A percentile compares a stretch with the other conserved stretches of the same genome.
Evolutionary conservation across 495 filamentous ascomycete genomes (phyloP).

Genomic region (Xylaria nigripes): DNA sequence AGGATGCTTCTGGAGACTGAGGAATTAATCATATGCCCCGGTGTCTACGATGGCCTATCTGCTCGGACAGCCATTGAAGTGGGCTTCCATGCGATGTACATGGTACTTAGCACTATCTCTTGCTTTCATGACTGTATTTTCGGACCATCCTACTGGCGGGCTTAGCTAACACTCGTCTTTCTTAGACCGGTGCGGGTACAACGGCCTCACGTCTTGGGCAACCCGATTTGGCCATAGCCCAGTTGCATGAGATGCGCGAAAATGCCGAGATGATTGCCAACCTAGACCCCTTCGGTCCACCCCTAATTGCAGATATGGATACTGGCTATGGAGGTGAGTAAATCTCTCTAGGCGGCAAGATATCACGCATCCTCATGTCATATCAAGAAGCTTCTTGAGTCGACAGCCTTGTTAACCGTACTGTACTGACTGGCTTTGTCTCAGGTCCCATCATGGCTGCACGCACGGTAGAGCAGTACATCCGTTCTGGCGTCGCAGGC

Average conservation of each 20-base stretch:
- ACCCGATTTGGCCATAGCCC: constrained; percentile 55
- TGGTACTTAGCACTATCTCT: constrained; percentile 41
- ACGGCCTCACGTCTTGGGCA: constrained; percentile 53
- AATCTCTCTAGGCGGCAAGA: neutral
- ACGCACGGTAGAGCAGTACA: constrained; percentile 54
- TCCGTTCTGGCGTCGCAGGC: constrained; percentile 54
- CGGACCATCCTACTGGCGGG: neutral
- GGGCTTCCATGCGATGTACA: constrained; percentile 57
- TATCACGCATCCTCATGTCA: neutral
- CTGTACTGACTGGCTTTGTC: neutral
- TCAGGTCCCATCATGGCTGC: constrained; percentile 52
- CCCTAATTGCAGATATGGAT: constrained; percentile 61
- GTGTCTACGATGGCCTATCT: constrained; percentile 62
- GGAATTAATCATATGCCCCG: constrained; percentile 49
- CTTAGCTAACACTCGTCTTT: constrained; percentile 5
- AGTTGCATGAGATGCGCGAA: constrained; percentile 53
- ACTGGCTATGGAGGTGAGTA: constrained; percentile 49
- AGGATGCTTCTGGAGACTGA: constrained; percentile 31
- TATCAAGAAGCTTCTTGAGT: neutral
- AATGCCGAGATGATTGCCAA: constrained; percentile 62
- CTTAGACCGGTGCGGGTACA: constrained; percentile 58
- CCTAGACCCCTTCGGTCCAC: constrained; percentile 46
- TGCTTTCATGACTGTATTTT: neutral
- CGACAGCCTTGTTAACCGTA: neutral
- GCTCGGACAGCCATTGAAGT: constrained; percentile 54